Evolutionary conservation across 257 asterid species (phyloP).

Genomic region (Jacaranda copaia): DNA sequence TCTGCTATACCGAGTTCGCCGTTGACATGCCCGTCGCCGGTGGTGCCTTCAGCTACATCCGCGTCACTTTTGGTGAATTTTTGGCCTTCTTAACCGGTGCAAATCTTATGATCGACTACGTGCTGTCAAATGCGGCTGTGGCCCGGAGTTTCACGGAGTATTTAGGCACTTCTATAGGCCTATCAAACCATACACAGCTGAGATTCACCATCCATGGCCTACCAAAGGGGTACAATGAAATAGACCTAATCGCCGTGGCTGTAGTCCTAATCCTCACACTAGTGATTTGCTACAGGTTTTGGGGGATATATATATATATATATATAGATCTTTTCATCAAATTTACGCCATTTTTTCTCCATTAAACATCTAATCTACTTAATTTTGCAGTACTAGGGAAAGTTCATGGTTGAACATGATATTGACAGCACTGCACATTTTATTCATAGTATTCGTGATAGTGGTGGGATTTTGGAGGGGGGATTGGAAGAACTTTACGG

Average conservation of each 20-base stretch:
- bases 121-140: conserved; percentile 93
- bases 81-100: conserved; percentile 87
- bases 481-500: conserved; percentile 62
- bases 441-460: conserved; percentile 78
- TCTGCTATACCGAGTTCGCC: conserved; percentile 97
- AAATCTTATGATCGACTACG: conserved; percentile 83
- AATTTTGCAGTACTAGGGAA: conserved; percentile 75
- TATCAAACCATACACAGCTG: conserved; percentile 49
- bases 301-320: background rate
- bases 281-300: conserved; percentile 85
- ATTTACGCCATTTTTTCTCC: background rate
- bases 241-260: conserved; percentile 79
- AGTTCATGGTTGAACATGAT: conserved; percentile 83
- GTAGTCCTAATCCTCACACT: conserved; percentile 77
- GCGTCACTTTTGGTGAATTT: conserved; percentile 92
- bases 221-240: conserved; percentile 81
- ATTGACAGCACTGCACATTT: conserved; percentile 74
- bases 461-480: conserved; percentile 82
- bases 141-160: conserved; percentile 93
- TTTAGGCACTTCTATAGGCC: conserved; percentile 72
- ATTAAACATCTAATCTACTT: background rate
- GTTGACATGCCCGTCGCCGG: conserved; percentile 99
- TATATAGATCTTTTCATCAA: conserved; percentile 15
- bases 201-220: conserved; percentile 58
- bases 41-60: conserved; percentile 96